Percentiles rank a stretch among this genome's conserved stretches.
Conservation (phyloP, 1,284 basidiomycete species). For the Polyporus tsugae region DNA sequence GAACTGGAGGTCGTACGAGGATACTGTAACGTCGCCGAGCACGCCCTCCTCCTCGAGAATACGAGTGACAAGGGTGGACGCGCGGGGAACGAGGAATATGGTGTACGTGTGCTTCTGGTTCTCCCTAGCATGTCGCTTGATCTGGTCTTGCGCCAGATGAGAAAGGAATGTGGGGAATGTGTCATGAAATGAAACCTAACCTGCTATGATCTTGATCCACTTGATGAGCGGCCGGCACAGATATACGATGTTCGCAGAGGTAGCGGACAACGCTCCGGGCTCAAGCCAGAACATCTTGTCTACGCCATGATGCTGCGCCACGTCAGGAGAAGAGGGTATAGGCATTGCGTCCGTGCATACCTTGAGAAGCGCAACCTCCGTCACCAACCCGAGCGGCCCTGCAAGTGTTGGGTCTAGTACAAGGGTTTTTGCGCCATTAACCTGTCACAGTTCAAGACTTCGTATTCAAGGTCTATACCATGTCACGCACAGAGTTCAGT, state of each 20-base stretch:
- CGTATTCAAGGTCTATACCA: conserved; percentile 35
- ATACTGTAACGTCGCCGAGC: conserved; percentile 86
- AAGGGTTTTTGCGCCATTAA: conserved; percentile 95
- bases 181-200: conserved; percentile 53
- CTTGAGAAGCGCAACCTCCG: conserved; percentile 92
- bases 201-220: conserved; percentile 90
- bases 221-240: conserved; percentile 90
- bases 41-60: conserved; percentile 93
- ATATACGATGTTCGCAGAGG: conserved; percentile 92
- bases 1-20: conserved; percentile 91
- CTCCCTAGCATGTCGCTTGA: conserved; percentile 77
- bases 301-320: conserved; percentile 89
- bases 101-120: conserved; percentile 85
- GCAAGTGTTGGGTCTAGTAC: conserved; percentile 90
- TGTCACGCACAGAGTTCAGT: conserved; percentile 72
- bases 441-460: conserved; percentile 51
- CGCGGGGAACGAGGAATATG: conserved; percentile 88
- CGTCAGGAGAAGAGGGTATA: not conserved
- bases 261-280: conserved; percentile 81
- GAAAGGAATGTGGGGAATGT: conserved; percentile 25
- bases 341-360: conserved; percentile 51
- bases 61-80: conserved; percentile 85
- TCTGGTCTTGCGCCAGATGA: conserved; percentile 73
- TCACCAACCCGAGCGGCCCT: conserved; percentile 92
- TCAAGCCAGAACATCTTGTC: conserved; percentile 99